A percentile compares a stretch with the other conserved stretches of the same genome.
Evolutionary conservation across 805 yeast species (phyloP).

Genomic region (Kuraishia floccosa): DNA sequence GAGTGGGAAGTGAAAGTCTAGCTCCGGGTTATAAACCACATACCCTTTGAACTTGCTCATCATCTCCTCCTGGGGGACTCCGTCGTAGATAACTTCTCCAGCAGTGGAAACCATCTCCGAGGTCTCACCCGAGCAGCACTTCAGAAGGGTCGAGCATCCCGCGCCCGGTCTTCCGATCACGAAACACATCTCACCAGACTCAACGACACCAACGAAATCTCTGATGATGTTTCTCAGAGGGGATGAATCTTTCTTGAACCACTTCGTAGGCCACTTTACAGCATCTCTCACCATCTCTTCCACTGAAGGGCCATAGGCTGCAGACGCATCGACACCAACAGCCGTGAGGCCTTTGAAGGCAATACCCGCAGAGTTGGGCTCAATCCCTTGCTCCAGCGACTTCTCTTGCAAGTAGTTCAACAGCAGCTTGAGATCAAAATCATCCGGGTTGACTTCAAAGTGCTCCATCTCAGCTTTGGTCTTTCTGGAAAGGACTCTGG

Average conservation of each 20-base stretch:
- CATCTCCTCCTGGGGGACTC: slow-evolving; percentile 49
- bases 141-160: slow-evolving; percentile 48
- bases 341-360: slow-evolving; percentile 31
- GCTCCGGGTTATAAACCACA: slow-evolving; percentile 45
- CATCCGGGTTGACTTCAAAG: slow-evolving; percentile 31
- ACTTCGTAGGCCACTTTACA: slow-evolving; percentile 15
- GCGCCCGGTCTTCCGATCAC: slow-evolving; percentile 53
- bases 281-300: slow-evolving; percentile 27
- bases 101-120: slow-evolving; percentile 27
- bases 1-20: slow-evolving; percentile 69
- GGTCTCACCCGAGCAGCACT: slow-evolving; percentile 32
- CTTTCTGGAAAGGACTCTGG: slow-evolving; percentile 37
- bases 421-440: slow-evolving; percentile 32
- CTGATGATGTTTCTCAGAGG: slow-evolving; percentile 18
- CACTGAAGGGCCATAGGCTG: slow-evolving; percentile 36
- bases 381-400: slow-evolving; percentile 31
- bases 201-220: slow-evolving; percentile 12
- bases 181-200: slow-evolving; percentile 44
- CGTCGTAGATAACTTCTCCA: slow-evolving; percentile 53
- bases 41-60: slow-evolving; percentile 44
- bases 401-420: slow-evolving; percentile 25
- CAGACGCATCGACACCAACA: slow-evolving; percentile 40
- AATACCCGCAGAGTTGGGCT: slow-evolving; percentile 38
- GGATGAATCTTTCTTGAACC: slow-evolving; percentile 18
- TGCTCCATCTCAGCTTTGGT: slow-evolving; percentile 31